Evolutionary conservation across 2,329 filamentous ascomycete species (phyloP).

Genomic region (Cercospora canescens): DNA sequence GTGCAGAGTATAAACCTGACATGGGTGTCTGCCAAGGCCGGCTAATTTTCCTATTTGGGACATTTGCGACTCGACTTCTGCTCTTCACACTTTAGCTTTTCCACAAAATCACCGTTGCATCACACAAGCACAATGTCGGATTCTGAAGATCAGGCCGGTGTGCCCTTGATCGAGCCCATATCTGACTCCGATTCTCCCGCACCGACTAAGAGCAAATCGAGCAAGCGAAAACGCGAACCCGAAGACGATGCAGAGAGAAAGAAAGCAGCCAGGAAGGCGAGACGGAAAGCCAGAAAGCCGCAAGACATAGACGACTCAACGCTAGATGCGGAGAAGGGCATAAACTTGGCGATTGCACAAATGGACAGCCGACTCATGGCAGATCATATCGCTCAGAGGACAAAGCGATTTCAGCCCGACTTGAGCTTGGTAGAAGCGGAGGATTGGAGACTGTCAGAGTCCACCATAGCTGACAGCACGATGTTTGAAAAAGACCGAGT

Average conservation of each 20-base stretch:
- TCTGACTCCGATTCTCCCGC: conserved; percentile 34
- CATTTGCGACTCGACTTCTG: conserved; percentile 8
- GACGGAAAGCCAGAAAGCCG: conserved; percentile 59
- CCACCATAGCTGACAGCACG: conserved; percentile 76
- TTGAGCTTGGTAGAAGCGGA: conserved; percentile 81
- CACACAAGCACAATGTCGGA: conserved; percentile 42
- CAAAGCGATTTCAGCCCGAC: conserved; percentile 74
- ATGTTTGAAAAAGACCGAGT: conserved; percentile 67
- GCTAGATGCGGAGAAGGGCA: conserved; percentile 49
- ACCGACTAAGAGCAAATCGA: conserved; percentile 25
- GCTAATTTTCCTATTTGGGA: conserved; percentile 4
- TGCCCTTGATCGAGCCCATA: conserved; percentile 47
- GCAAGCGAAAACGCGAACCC: conserved; percentile 45
- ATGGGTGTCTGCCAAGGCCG: not conserved
- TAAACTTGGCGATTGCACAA: conserved; percentile 77
- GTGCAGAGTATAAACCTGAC: not conserved
- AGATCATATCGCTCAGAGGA: conserved; percentile 80
- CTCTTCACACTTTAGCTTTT: not conserved
- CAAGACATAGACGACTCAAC: conserved; percentile 65
- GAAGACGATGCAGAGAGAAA: conserved; percentile 38
- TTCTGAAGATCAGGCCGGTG: conserved; percentile 44
- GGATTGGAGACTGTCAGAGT: conserved; percentile 74
- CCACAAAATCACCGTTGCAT: not conserved
- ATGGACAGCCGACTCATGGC: conserved; percentile 84
- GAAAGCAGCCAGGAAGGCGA: conserved; percentile 54